Conservation (phyloP, 208 protist species). For the Zelonia costaricensis region DNA sequence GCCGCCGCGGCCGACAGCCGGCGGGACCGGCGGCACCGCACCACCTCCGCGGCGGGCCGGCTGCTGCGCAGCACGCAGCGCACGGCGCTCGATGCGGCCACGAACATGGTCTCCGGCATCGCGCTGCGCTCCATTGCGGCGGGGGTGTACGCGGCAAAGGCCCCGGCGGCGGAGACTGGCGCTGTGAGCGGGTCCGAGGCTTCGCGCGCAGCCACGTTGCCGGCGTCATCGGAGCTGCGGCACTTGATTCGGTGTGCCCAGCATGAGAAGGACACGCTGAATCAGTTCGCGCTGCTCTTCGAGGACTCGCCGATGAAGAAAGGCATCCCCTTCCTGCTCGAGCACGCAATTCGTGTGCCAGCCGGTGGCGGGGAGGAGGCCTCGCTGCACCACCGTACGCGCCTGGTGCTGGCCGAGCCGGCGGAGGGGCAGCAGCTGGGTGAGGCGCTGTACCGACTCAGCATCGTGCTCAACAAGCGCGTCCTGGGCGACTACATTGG, state of each 20-base stretch:
- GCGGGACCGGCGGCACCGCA: background rate
- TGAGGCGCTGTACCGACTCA: slow-evolving; percentile 72
- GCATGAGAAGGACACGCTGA: slow-evolving; percentile 56
- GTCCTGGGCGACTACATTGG: slow-evolving; percentile 88
- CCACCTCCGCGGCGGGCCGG: slow-evolving; percentile 1
- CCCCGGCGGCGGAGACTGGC: background rate
- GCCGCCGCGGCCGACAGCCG: slow-evolving; percentile 3
- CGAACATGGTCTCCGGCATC: slow-evolving; percentile 35
- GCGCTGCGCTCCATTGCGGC: slow-evolving; percentile 23
- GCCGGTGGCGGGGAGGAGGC: slow-evolving; percentile 16
- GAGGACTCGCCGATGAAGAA: slow-evolving; percentile 65
- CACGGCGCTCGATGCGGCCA: slow-evolving; percentile 30
- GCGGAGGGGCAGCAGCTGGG: slow-evolving; percentile 80
- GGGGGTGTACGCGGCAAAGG: background rate
- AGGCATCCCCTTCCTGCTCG: slow-evolving; percentile 79
- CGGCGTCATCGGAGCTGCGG: background rate
- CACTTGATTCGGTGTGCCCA: slow-evolving; percentile 20
- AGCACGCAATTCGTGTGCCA: slow-evolving; percentile 51
- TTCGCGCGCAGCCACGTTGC: background rate
- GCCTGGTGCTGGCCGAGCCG: slow-evolving; percentile 66
- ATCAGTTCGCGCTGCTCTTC: slow-evolving; percentile 69
- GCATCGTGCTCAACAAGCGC: slow-evolving; percentile 81
- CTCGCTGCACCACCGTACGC: slow-evolving; percentile 26
- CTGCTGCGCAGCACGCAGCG: slow-evolving; percentile 24
- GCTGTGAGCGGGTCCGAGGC: background rate